phyloP scores from a whole-genome alignment of 257 asterid genomes.

The Ajuga chamaepitys region DNA sequence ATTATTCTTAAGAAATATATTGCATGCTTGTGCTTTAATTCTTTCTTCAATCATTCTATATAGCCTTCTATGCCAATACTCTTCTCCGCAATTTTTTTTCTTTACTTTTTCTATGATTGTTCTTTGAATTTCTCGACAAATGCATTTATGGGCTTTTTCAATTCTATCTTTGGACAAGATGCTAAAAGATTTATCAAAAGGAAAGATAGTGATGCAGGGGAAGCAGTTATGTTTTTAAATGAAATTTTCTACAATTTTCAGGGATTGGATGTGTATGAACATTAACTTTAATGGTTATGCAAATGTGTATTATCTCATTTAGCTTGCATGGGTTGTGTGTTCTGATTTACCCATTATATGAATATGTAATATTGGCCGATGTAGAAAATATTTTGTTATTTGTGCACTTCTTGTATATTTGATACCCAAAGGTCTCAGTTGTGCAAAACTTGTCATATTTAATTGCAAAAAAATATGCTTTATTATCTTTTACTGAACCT shows the following conservation, averaged over 20 bases:
- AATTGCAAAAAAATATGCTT: too few species aligned
- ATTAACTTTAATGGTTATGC: neutral
- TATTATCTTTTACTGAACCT: too few species aligned
- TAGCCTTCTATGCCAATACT: neutral
- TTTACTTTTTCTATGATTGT: neutral
- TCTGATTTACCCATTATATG: too few species aligned
- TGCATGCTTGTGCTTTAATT: constrained; percentile 3
- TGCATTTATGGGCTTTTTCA: constrained; percentile 56
- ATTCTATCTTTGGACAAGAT: constrained; percentile 35
- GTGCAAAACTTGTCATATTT: too few species aligned
- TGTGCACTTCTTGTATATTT: too few species aligned
- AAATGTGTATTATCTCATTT: too few species aligned
- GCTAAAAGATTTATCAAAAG: constrained; percentile 59
- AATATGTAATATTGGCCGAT: neutral
- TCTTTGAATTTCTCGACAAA: constrained; percentile 7
- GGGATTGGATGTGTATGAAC: too few species aligned
- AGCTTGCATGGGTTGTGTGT: neutral
- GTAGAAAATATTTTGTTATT: too few species aligned
- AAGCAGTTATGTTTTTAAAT: constrained; percentile 43
- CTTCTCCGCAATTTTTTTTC: too few species aligned
- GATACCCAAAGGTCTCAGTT: too few species aligned
- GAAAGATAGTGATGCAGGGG: constrained; percentile 88
- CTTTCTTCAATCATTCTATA: neutral
- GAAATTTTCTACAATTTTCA: neutral
- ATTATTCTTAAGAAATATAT: neutral